Evolutionary conservation across 371 early-diverging fungal species (phyloP).

Genomic region (Mortierella polycephala): DNA sequence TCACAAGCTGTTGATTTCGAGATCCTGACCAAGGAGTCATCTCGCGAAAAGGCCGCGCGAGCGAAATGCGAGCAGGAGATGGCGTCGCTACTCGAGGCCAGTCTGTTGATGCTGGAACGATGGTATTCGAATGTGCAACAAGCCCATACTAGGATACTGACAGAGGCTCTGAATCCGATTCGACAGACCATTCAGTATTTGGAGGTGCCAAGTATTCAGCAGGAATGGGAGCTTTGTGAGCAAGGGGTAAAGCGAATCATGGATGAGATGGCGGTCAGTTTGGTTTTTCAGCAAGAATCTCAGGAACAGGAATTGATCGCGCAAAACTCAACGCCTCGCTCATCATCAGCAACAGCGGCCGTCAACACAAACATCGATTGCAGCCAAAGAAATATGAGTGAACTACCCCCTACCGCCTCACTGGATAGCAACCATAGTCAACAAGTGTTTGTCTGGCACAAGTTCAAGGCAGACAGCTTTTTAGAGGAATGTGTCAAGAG

Average conservation of each 20-base stretch:
- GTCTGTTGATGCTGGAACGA: conserved; percentile 38
- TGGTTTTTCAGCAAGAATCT: conserved; percentile 14
- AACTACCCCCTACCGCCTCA: not conserved
- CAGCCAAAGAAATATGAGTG: conserved; percentile 1
- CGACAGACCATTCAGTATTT: conserved; percentile 25
- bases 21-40: conserved; percentile 12
- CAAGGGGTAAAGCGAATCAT: conserved; percentile 5
- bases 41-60: conserved; percentile 19
- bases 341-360: not conserved
- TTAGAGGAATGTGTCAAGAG: conserved; percentile 45
- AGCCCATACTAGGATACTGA: not conserved
- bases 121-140: conserved; percentile 20
- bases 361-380: not conserved
- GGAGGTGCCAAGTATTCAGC: conserved; percentile 13
- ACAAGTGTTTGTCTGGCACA: conserved; percentile 41
- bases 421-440: conserved; percentile 34
- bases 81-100: conserved; percentile 36
- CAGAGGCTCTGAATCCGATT: conserved; percentile 11
- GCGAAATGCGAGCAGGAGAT: conserved; percentile 44
- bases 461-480: conserved; percentile 34
- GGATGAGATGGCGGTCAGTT: conserved; percentile 10
- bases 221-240: conserved; percentile 34
- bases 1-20: conserved; percentile 35
- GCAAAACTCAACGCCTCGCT: not conserved
- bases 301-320: conserved; percentile 17